Evolutionary conservation across 2,329 filamentous ascomycete species (phyloP).

Genomic region (Pseudogymnoascus sp.): DNA sequence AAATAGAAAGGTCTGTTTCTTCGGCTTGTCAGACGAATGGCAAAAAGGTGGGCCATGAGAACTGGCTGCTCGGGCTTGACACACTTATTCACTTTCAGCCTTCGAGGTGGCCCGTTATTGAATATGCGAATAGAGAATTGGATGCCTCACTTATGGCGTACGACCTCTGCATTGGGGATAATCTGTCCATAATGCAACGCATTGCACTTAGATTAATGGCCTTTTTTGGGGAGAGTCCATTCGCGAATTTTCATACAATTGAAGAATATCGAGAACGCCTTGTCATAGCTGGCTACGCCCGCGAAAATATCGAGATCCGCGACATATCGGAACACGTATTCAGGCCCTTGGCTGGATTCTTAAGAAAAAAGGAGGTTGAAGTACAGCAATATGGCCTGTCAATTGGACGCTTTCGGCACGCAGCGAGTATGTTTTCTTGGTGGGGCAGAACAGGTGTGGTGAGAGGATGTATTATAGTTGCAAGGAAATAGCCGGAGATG

Average conservation of each 20-base stretch:
- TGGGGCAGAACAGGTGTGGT: conserved; percentile 34
- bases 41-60: not conserved
- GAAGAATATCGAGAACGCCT: conserved; percentile 39
- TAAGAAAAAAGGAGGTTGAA: conserved; percentile 32
- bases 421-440: conserved; percentile 33
- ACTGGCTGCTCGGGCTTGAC: conserved; percentile 15
- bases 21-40: not conserved
- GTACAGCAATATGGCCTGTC: conserved; percentile 31
- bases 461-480: conserved; percentile 34
- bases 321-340: conserved; percentile 50
- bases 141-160: conserved; percentile 15
- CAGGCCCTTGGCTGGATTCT: conserved; percentile 37
- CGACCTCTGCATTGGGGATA: conserved; percentile 12
- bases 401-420: conserved; percentile 31
- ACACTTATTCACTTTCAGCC: conserved; percentile 14
- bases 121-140: conserved; percentile 11
- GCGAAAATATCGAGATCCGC: conserved; percentile 34
- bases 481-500: conserved; percentile 20
- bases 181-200: conserved; percentile 9
- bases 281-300: conserved; percentile 40
- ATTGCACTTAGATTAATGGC: conserved; percentile 9
- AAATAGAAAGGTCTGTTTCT: conserved; percentile 10
- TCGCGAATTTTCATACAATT: conserved; percentile 14
- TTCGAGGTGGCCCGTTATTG: conserved; percentile 13
- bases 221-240: conserved; percentile 11